Percentiles rank a stretch among this genome's conserved stretches.
Evolutionary conservation across 441 rosid species (phyloP).

Genomic region (Croton setiger): DNA sequence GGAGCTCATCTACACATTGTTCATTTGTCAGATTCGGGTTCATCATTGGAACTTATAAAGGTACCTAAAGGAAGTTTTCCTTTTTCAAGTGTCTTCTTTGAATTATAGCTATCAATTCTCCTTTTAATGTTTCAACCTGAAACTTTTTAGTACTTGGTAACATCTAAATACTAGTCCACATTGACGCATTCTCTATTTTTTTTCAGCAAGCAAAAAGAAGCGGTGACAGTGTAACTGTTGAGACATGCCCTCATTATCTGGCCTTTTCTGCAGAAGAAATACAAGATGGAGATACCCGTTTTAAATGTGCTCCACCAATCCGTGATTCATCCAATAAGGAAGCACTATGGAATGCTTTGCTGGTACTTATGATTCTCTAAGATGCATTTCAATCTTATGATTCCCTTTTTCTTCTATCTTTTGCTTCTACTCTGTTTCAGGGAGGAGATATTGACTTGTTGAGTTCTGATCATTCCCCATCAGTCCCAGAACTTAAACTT

Average conservation of each 20-base stretch:
- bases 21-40: slow-evolving; percentile 80
- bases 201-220: slow-evolving; percentile 71
- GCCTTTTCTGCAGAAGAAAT: slow-evolving; percentile 97
- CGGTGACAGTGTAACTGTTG: slow-evolving; percentile 81
- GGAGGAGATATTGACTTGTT: slow-evolving; percentile 85
- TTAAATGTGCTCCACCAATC: slow-evolving; percentile 94
- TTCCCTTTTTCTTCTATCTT: slow-evolving; percentile 10
- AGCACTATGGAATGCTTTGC: slow-evolving; percentile 79
- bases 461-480: slow-evolving; percentile 97
- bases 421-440: slow-evolving; percentile 36
- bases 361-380: slow-evolving; percentile 40
- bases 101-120: not conserved
- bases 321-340: slow-evolving; percentile 74
- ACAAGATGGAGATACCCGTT: slow-evolving; percentile 84
- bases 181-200: slow-evolving; percentile 12
- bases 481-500: slow-evolving; percentile 80
- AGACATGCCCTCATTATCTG: slow-evolving; percentile 94
- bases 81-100: slow-evolving; percentile 3
- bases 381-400: slow-evolving; percentile 3
- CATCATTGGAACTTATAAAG: slow-evolving; percentile 79
- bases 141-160: not conserved
- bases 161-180: not conserved
- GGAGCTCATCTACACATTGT: slow-evolving; percentile 98
- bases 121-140: not conserved
- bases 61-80: slow-evolving; percentile 28